Percentiles rank a stretch among this genome's conserved stretches.
These are phyloP conservation scores for Candida tammaniensis DNA, from an alignment of 805 yeast species.

Conservation along the genomic window DNA sequence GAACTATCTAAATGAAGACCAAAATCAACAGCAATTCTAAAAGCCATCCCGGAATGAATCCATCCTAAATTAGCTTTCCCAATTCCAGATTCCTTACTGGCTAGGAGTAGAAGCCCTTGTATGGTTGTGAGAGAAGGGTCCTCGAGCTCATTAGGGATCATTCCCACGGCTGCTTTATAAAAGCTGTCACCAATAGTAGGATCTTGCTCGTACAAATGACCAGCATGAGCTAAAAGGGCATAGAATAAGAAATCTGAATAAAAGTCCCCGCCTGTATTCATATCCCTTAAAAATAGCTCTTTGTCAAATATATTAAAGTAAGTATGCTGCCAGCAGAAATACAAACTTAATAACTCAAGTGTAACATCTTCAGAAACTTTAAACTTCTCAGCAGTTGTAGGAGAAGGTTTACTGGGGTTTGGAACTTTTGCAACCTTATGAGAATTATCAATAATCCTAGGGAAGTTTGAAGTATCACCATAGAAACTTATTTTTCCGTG, in stretches of 20 bases:
- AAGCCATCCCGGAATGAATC: conserved; percentile 13
- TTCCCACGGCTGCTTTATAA: conserved; percentile 7
- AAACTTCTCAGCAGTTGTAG: not conserved
- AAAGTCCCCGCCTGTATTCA: conserved; percentile 9
- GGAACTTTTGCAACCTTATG: not conserved
- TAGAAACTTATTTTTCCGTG: conserved; percentile 11
- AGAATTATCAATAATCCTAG: conserved; percentile 4
- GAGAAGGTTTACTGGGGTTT: not conserved
- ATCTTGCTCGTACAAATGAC: conserved; percentile 4
- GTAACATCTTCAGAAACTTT: conserved; percentile 1
- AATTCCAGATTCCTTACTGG: conserved; percentile 12
- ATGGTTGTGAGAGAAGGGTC: conserved; percentile 10
- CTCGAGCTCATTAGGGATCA: conserved; percentile 11
- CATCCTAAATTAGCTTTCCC: conserved; percentile 11
- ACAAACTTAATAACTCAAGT: conserved; percentile 8
- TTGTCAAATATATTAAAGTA: conserved; percentile 10
- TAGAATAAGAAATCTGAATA: conserved; percentile 11
- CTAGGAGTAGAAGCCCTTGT: conserved; percentile 11
- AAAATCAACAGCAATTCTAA: conserved; percentile 12
- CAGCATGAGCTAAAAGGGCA: conserved; percentile 10
- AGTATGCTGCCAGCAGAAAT: conserved; percentile 13
- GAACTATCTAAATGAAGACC: conserved; percentile 11
- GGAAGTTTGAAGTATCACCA: conserved; percentile 13
- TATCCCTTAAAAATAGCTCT: conserved; percentile 10
- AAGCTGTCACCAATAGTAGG: conserved; percentile 4